Conservation (phyloP, 176 grass and related monocot species). For the Oryza glumipatula region DNA sequence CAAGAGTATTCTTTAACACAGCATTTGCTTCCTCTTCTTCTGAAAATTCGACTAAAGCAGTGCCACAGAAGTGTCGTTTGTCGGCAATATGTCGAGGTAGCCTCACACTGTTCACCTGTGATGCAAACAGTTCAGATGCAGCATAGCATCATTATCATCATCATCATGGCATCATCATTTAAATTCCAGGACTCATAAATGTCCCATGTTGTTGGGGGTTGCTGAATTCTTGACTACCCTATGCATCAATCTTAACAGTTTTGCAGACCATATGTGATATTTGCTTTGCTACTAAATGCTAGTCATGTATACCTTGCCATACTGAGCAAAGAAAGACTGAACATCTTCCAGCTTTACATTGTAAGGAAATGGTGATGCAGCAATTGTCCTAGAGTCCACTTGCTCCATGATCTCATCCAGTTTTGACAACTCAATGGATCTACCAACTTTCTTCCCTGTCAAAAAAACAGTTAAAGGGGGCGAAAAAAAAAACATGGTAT, state of each 20-base stretch:
- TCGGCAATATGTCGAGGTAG: constrained; percentile 79
- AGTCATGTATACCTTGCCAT: constrained; percentile 64
- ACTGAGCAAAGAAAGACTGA: constrained; percentile 69
- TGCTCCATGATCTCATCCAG: constrained; percentile 83
- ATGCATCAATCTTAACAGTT: constrained; percentile 7
- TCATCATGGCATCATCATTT: not conserved
- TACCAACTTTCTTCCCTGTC: constrained; percentile 77
- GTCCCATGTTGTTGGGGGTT: not conserved
- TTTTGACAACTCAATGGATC: constrained; percentile 62
- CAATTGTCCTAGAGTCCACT: constrained; percentile 78
- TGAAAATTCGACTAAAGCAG: constrained; percentile 91
- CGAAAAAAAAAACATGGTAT: not conserved
- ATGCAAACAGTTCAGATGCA: constrained; percentile 33
- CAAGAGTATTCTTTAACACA: constrained; percentile 52
- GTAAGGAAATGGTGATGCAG: constrained; percentile 81
- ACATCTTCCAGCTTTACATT: constrained; percentile 83
- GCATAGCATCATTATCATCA: not conserved
- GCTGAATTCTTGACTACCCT: constrained; percentile 5
- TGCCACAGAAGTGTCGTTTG: constrained; percentile 74
- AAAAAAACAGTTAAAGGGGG: constrained; percentile 17
- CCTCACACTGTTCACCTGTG: constrained; percentile 91
- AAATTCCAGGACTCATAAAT: constrained; percentile 7
- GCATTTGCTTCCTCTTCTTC: constrained; percentile 82
- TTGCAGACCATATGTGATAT: not conserved
- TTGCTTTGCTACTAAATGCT: constrained; percentile 4